Base-by-base conservation (phyloP, 78 protist species). In the Thecamonas trahens region DNA sequence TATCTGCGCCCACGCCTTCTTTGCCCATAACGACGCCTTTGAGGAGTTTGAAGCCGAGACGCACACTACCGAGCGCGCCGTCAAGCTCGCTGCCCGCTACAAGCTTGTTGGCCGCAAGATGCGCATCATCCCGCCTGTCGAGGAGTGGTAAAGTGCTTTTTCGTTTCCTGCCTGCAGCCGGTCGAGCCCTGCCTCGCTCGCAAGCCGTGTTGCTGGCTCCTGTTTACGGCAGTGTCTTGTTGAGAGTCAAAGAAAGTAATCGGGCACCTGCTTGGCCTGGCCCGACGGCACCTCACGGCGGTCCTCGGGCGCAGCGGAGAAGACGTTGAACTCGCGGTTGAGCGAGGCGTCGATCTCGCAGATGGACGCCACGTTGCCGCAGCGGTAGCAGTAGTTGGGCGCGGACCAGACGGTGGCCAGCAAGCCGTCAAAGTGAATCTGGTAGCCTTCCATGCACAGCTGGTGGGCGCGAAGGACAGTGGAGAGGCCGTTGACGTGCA, bases 371-470 rank as follows among this genome's bases (percentile, higher is more conserved):
- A 72, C 79, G 59, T 90, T 90, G 39, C 96, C 99, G 67, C 97
- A 95, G 31, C 96, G 77, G 60, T 89, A 87, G 54, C 98, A 94
- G 80, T 96, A 96, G 86, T 96, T 94, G 13, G 99, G 99, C 3
- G 99, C 98, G 1, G 79, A 50, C 67, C 94, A 96, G 59, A 96
- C 74, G n/a, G 97, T 96, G 61, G 91, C 88, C 8, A 90, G 75
- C 18, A 54, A 24, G 31, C 52, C 47, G 38, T 31, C 32, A 63
- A 28, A 39, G 24, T 22, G 35, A 3, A 39, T 3, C 32, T 39
- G 54, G 32, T 31, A 68, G 28, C 22, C 91, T 66, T 96, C 97
- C 96, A 90, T 89, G 34, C 87, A 89, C 34, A 96, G 94, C 80
- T 96, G 99, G 49, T 96, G 99, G 8, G 99, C 99, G n/a, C 99